Conservation (phyloP, 2,329 filamentous ascomycete genomes). For the Aspergillus pseudoviridinutans region DNA sequence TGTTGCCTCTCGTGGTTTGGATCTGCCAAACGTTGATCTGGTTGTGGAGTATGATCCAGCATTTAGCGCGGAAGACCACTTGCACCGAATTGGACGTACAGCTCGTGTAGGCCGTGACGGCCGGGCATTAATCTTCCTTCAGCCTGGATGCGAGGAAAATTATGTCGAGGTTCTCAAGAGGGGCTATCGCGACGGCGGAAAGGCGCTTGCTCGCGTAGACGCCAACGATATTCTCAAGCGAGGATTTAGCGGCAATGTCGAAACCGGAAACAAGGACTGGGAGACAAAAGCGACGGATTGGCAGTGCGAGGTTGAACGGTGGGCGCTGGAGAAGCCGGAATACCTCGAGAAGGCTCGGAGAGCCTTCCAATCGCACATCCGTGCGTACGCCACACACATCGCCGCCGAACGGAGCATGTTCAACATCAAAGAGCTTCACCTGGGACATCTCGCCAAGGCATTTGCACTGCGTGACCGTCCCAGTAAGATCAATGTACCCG, state of each 20-base stretch:
- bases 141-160: constrained; percentile 86
- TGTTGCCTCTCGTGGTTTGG: constrained; percentile 89
- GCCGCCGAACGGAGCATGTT: constrained; percentile 81
- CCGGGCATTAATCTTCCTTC: constrained; percentile 81
- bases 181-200: constrained; percentile 61
- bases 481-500: constrained; percentile 64
- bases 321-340: constrained; percentile 60
- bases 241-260: constrained; percentile 52
- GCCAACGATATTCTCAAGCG: constrained; percentile 65
- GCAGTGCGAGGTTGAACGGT: constrained; percentile 63
- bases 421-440: constrained; percentile 83
- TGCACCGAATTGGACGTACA: constrained; percentile 91
- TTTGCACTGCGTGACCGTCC: constrained; percentile 88
- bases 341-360: constrained; percentile 76
- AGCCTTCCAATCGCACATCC: constrained; percentile 86
- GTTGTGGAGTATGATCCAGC: constrained; percentile 96
- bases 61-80: constrained; percentile 87
- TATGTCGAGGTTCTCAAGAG: constrained; percentile 77
- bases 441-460: constrained; percentile 90
- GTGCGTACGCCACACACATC: constrained; percentile 92
- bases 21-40: constrained; percentile 90
- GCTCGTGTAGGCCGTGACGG: constrained; percentile 87
- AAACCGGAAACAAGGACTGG: constrained; percentile 51
- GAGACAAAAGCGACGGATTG: constrained; percentile 64
- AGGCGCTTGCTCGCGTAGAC: constrained; percentile 59